Base-by-base conservation (phyloP, 768 basidiomycete species). In the Trametes cingulata region DNA sequence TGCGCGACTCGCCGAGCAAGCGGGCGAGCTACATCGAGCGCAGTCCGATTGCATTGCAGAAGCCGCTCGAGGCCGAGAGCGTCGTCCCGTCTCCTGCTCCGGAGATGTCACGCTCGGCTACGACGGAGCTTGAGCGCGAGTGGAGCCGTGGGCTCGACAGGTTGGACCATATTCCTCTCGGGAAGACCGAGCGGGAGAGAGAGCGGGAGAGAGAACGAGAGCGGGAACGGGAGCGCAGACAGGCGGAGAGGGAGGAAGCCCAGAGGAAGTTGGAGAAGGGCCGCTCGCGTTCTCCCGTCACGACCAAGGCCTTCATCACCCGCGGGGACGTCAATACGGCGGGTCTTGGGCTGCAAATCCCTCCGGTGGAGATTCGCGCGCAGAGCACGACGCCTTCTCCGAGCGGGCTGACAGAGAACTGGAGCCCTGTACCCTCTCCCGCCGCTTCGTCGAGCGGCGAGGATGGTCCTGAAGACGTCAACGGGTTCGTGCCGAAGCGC, bases 1-100 rank as follows among this genome's bases (percentile, higher is more conserved):
- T 90, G 51, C 85, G 89, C 55, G 82, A 86, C 19, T 88, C 87
- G 17, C 87, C 87, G 20, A 84, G 84, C 68, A 91, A 90, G 73
- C 83, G 87, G 13, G 82, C 87, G 36, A 90, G 88, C 2, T 79
- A 82, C 52, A 82, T 89, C 35, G 81, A 88, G 65, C 79, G 77
- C 60, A 79, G 73, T 50, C 71, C 69, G 15, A 63, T 69, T 29
- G 47, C 52, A 7, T 46, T 75, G 20, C 68, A 65, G 39, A 70
- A 65, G 52, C 70, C 74, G 12, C 69, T 74, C 37, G 70, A 71
- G 54, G 70, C 70, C 12, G 67, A 68, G 61, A 67, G 48, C 48
- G 66, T 65, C 35, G 51, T 55, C 15, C 56, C 55, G 1, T 47
- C 45, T n/a, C 27, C 56, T 2, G 27, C 46, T 0, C 41, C 52